Base-by-base conservation (phyloP, 345 rosid species). In the Balakata baccata region DNA sequence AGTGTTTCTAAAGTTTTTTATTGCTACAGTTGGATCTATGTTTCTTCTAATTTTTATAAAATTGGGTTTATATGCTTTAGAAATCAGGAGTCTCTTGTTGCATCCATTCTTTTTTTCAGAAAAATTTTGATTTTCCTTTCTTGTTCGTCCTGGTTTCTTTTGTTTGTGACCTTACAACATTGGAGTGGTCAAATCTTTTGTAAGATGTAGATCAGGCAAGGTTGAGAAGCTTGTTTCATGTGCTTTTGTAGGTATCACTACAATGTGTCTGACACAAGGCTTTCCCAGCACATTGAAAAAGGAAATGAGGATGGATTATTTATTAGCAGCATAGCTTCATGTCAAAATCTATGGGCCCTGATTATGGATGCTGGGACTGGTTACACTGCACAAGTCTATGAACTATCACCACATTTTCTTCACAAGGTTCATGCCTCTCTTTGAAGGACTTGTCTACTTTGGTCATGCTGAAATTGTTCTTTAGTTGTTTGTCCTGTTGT, bases 291-390 rank as follows among this genome's bases (percentile, higher is more conserved):
- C 75, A 88, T 92, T 41, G 96, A 92, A 66, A 94, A 92, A 84
- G 98, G 98, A 80, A 84, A 83, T 43, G 90, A 90, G n/a, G 98
- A 93, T 88, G 99, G 97, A 69, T 86, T 96, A 79, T 84, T 82
- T 47, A 93, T 96, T 79, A 96, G 98, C 82, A 85, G 97, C 75
- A 93, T 96, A 74, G 85, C 99, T 43, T 93, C 98, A 23, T 93
- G 89, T 77, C 87, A 92, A 64, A 93, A 88, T 86, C 90, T 93
- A 38, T 96, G 99, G 99, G 99, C 99, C 22, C 79, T 96, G 53
- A 89, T 93, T 70, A 95, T 95, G 99, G 98, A 94, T 84, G 98
- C 97, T 49, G 94, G 97, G 64, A 90, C 97, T 61, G 91, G 91
- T 78, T 95, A 85, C 80, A 74, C 89, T n/a, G 78, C 77, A 78